These are phyloP conservation scores for Zygosaccharomyces pseudobailii DNA, from an alignment of 1,139 yeast species.

Conservation along the genomic window DNA sequence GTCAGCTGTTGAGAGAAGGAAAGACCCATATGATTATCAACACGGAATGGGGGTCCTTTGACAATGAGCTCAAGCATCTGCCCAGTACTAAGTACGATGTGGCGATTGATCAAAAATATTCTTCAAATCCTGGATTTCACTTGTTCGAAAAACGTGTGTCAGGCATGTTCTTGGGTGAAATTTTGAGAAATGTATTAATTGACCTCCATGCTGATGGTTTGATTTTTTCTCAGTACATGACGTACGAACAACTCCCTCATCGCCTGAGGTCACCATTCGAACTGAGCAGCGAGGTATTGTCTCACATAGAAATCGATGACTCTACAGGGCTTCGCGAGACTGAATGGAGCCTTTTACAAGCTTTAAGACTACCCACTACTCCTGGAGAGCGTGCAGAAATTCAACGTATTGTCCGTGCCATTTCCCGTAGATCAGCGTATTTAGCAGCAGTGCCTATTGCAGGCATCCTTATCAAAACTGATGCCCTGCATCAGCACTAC, in stretches of 20 bases:
- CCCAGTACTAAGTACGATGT: conserved; percentile 75
- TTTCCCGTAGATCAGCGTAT: conserved; percentile 79
- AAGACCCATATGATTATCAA: conserved; percentile 79
- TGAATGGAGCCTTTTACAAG: conserved; percentile 56
- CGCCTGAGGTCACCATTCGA: conserved; percentile 71
- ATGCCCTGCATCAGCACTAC: conserved; percentile 49
- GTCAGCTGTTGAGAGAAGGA: conserved; percentile 39
- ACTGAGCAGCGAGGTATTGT: conserved; percentile 75
- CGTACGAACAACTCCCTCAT: conserved; percentile 56
- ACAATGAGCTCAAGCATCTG: conserved; percentile 63
- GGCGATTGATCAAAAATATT: conserved; percentile 55
- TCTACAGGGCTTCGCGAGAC: conserved; percentile 65
- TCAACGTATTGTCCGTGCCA: conserved; percentile 67
- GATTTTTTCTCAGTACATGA: conserved; percentile 50
- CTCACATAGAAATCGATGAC: conserved; percentile 78
- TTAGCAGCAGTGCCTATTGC: conserved; percentile 86
- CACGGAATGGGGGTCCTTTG: conserved; percentile 98
- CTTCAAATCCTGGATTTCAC: conserved; percentile 84
- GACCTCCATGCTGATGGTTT: conserved; percentile 58
- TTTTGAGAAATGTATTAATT: conserved; percentile 64
- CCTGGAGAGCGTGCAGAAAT: conserved; percentile 65
- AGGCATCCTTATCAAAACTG: conserved; percentile 59
- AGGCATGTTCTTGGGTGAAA: conserved; percentile 93
- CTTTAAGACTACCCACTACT: conserved; percentile 62
- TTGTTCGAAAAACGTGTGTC: conserved; percentile 89